phyloP scores from a whole-genome alignment of 139 green algal species.

The Asterochloris sp. region DNA sequence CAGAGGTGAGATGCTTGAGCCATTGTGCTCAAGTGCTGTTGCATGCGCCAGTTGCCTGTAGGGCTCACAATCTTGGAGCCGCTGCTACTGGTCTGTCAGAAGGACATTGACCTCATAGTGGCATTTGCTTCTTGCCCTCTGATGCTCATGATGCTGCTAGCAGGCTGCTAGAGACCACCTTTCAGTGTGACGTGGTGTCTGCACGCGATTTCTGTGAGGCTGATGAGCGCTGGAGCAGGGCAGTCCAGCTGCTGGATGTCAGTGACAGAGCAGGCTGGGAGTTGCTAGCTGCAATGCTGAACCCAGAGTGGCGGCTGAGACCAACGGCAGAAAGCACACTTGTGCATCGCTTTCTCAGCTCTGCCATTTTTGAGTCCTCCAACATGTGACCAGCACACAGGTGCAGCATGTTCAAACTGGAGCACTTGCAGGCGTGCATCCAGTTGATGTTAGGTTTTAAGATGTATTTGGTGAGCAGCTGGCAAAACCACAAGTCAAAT shows the following conservation, averaged over 20 bases:
- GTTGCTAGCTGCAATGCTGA: constrained; percentile 45
- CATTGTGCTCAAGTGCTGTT: neutral
- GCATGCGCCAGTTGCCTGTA: too few relatives aligned
- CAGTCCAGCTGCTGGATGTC: constrained; percentile 47
- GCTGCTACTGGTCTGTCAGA: neutral
- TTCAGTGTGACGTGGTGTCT: constrained; percentile 38
- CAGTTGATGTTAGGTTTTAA: too few relatives aligned
- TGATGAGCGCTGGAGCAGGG: constrained; percentile 47
- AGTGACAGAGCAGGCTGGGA: constrained; percentile 39
- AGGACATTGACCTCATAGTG: neutral
- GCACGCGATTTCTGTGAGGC: constrained; percentile 56
- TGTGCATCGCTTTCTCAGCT: constrained; percentile 44
- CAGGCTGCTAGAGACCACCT: constrained; percentile 52
- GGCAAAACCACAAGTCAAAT: too few relatives aligned
- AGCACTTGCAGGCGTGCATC: too few relatives aligned
- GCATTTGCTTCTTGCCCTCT: neutral
- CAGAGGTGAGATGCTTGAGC: constrained; percentile 17
- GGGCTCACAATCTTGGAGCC: too few relatives aligned
- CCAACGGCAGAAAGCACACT: constrained; percentile 43
- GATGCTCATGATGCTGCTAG: neutral
- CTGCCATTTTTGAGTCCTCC: neutral
- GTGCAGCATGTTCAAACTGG: too few relatives aligned
- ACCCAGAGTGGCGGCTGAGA: constrained; percentile 41
- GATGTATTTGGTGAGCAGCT: too few relatives aligned
- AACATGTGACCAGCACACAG: too few relatives aligned